Evolutionary conservation across 192 early-diverging fungal species (phyloP), one percentile per base, ranked within the genome.

Genomic region (Linnemannia elongata): DNA sequence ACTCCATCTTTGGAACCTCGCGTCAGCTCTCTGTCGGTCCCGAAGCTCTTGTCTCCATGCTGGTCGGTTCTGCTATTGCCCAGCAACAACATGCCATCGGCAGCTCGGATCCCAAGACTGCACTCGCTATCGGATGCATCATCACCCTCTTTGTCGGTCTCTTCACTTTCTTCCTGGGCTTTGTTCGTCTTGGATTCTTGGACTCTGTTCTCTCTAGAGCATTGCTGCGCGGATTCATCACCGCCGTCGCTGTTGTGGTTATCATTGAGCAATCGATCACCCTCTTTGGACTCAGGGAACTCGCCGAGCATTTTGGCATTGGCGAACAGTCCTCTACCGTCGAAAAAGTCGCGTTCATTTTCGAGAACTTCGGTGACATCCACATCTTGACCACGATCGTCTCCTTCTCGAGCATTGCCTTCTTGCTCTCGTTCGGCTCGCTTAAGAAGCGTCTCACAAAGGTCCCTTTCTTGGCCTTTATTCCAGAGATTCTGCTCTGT

Each of bases 111-210:
- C 84, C 91, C 5, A 80, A 90, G 74, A 82, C 79, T 15, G 91
- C 90, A 52, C 82, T 91, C 10, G 90, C 93, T 5, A 92, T 95
- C 75, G 96, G 96, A 20, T 93, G 92, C 52, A 81, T 94, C n/a
- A 88, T 99, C 78, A 93, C 93, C 3, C 89, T 99, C 15, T 94
- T 97, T 88, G 96, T 98, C n/a, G 99, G 99, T 9, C 72, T 97
- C 15, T 96, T 99, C 77, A 98, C 98, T 6, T 97, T 97, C 88
- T 87, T 95, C 35, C 89, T 99, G 79, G 99, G 99, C 13, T 95
- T 99, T 89, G 96, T 99, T 87, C 94, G 99, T 44, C 92, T 99
- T 22, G 99, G 99, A n/a, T 99, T 99, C 83, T 85, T 99, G 55
- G 99, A 99, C 87, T 98, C 97, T 33, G 94, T 99, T 49, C 93